Conservation (phyloP, 1,284 basidiomycete species). For the Cryptococcus floricola region DNA sequence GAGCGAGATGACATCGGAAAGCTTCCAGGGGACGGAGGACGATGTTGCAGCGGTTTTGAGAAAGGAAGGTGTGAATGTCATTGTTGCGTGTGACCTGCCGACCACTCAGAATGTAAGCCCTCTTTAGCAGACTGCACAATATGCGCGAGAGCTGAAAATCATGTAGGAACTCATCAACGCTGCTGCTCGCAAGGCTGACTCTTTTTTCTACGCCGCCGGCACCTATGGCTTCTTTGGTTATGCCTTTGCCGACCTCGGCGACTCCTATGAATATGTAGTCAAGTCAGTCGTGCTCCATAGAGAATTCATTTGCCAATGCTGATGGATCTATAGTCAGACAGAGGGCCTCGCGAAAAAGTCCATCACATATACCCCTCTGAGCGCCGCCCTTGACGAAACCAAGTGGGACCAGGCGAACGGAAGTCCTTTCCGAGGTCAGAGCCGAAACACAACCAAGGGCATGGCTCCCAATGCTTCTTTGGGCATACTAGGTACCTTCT, state of each 20-base stretch:
- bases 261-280: slow-evolving; percentile 71
- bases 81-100: slow-evolving; percentile 76
- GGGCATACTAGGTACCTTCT: slow-evolving; percentile 63
- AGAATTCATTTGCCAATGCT: background rate
- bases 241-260: slow-evolving; percentile 86
- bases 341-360: slow-evolving; percentile 61
- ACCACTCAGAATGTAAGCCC: slow-evolving; percentile 64
- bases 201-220: slow-evolving; percentile 81
- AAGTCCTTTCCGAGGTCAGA: slow-evolving; percentile 64
- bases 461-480: slow-evolving; percentile 69
- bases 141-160: background rate
- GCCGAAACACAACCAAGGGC: slow-evolving; percentile 70
- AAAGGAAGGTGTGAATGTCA: slow-evolving; percentile 62
- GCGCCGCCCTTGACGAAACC: slow-evolving; percentile 58
- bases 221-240: slow-evolving; percentile 89
- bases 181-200: slow-evolving; percentile 64
- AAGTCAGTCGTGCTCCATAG: slow-evolving; percentile 58
- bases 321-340: background rate
- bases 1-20: slow-evolving; percentile 56
- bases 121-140: background rate
- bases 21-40: slow-evolving; percentile 52
- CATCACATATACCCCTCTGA: slow-evolving; percentile 62
- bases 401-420: slow-evolving; percentile 34
- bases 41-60: slow-evolving; percentile 60
- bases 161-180: slow-evolving; percentile 71